Percentiles rank a stretch among this genome's conserved stretches.
These are phyloP conservation scores for Agapanthus africanus DNA, from an alignment of 106 monocot genomes.

Conservation along the genomic window DNA sequence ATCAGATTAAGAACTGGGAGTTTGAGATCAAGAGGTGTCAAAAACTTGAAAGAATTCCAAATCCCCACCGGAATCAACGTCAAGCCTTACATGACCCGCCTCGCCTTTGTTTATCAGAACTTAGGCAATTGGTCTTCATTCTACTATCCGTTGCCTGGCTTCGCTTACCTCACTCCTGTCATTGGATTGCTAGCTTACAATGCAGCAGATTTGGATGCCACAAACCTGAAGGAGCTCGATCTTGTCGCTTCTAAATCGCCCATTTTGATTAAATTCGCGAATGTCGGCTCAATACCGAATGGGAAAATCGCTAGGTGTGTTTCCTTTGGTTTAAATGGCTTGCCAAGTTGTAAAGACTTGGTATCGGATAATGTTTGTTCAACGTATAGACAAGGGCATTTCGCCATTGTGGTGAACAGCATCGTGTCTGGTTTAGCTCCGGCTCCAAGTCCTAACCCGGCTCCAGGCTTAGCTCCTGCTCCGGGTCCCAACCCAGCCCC, in stretches of 20 bases:
- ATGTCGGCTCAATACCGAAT: slow-evolving; percentile 10
- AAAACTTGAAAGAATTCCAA: slow-evolving; percentile 47
- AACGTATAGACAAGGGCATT: slow-evolving; percentile 57
- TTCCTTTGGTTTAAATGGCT: slow-evolving; percentile 54
- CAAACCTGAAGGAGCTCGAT: slow-evolving; percentile 39
- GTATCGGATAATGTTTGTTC: slow-evolving; percentile 34
- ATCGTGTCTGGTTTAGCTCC: slow-evolving; percentile 29
- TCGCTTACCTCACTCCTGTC: slow-evolving; percentile 55
- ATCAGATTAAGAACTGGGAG: slow-evolving; percentile 72
- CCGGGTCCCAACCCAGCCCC: background rate
- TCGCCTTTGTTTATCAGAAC: slow-evolving; percentile 87
- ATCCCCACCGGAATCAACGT: slow-evolving; percentile 55
- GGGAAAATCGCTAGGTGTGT: slow-evolving; percentile 42
- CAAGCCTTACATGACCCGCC: slow-evolving; percentile 53
- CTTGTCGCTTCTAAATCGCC: slow-evolving; percentile 32
- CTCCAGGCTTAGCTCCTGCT: background rate
- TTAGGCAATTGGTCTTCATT: slow-evolving; percentile 63
- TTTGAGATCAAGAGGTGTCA: slow-evolving; percentile 43
- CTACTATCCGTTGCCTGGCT: slow-evolving; percentile 62
- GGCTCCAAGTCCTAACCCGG: background rate
- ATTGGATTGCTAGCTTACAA: slow-evolving; percentile 72
- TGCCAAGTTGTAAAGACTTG: slow-evolving; percentile 37
- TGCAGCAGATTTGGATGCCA: slow-evolving; percentile 49
- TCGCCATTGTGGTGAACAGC: slow-evolving; percentile 59
- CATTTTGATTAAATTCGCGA: slow-evolving; percentile 48